Evolutionary conservation across 257 asterid genomes (phyloP).

Genomic region (Verbascum thapsus): DNA sequence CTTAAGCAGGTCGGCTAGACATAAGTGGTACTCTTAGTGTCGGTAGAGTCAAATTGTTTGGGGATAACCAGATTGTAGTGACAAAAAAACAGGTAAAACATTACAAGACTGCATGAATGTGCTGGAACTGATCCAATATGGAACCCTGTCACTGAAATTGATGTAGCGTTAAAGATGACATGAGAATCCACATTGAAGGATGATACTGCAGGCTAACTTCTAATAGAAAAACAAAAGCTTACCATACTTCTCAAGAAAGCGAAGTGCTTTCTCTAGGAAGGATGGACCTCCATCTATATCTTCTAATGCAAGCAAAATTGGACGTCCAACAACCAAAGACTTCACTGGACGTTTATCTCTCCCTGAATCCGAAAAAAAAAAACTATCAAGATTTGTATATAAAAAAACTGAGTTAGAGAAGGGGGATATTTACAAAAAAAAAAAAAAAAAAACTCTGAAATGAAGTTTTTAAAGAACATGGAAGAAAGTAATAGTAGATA

Average conservation of each 20-base stretch:
- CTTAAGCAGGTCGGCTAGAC: not conserved
- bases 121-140: conserved; percentile 18
- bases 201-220: conserved; percentile 12
- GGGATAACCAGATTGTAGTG: not conserved
- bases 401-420: conserved; percentile 8
- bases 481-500: conserved; percentile 26
- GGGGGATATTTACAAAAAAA: too few relatives aligned
- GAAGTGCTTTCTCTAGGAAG: conserved; percentile 94
- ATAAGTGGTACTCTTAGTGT: not conserved
- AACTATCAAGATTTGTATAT: conserved; percentile 24
- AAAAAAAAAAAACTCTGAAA: conserved; percentile 6
- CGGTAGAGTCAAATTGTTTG: conserved; percentile 10
- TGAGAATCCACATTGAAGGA: conserved; percentile 14
- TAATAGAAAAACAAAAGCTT: conserved; percentile 35
- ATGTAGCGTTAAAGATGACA: conserved; percentile 37
- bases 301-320: conserved; percentile 95
- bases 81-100: conserved; percentile 13
- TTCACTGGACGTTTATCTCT: conserved; percentile 87
- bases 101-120: not conserved
- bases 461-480: conserved; percentile 17
- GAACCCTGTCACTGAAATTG: conserved; percentile 32
- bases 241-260: conserved; percentile 94
- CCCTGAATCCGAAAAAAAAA: conserved; percentile 57
- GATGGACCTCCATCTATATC: conserved; percentile 96
- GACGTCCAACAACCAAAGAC: conserved; percentile 98